These are phyloP conservation scores for Medicago arabica DNA, from an alignment of 306 rosid genomes.

Conservation along the genomic window DNA sequence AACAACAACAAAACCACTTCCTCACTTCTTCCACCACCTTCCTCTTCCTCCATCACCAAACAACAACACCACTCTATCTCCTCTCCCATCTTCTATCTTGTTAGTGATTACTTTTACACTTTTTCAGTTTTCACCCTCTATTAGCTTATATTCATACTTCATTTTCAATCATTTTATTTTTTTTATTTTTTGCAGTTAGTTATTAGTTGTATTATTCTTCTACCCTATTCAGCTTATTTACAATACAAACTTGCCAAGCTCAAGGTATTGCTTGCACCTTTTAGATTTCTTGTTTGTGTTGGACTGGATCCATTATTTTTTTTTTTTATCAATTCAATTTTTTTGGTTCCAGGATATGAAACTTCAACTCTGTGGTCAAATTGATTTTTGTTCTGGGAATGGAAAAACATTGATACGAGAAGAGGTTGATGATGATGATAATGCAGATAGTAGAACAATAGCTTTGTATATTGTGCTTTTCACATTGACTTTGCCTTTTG, in stretches of 20 bases:
- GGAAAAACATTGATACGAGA: conserved; percentile 37
- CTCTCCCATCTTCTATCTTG: conserved; percentile 55
- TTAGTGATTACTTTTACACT: conserved; percentile 30
- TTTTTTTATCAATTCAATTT: not conserved
- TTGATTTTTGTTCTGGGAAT: conserved; percentile 38
- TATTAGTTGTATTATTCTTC: conserved; percentile 58
- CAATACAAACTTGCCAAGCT: conserved; percentile 60
- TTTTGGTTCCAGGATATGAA: conserved; percentile 64
- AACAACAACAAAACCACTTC: conserved; percentile 31
- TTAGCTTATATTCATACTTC: conserved; percentile 8
- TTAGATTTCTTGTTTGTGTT: conserved; percentile 14
- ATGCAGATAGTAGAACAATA: conserved; percentile 62
- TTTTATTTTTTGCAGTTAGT: conserved; percentile 58
- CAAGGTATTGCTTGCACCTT: conserved; percentile 54
- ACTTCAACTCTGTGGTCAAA: conserved; percentile 46
- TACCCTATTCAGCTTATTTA: conserved; percentile 61
- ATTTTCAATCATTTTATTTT: not conserved
- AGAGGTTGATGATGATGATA: conserved; percentile 16
- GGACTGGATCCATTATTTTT: conserved; percentile 6
- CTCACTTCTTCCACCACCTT: conserved; percentile 34
- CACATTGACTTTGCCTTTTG: conserved; percentile 69
- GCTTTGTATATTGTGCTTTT: conserved; percentile 72
- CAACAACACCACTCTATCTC: conserved; percentile 30
- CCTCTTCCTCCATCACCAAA: conserved; percentile 17
- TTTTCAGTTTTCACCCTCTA: no score